Base-by-base conservation (phyloP, 192 early-diverging fungal genomes). In the Tieghemiomyces parasiticus region DNA sequence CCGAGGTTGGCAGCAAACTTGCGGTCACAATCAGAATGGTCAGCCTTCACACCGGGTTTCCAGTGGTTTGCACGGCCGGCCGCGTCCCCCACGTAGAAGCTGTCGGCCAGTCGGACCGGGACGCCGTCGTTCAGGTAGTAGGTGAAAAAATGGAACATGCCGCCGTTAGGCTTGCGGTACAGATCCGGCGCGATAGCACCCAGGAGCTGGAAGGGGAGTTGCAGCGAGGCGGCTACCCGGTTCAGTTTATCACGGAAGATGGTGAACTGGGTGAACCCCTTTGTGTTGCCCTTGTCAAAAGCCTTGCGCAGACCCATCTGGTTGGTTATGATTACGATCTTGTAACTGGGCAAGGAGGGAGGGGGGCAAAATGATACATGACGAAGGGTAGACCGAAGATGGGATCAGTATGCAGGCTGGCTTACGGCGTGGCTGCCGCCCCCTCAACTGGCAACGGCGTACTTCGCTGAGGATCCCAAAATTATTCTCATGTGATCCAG, bases 21-120 rank as follows among this genome's bases (percentile, higher is more conserved):
- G 67, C 80, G 63, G 67, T 97, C 95, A 2, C 78, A 80, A 66
- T 89, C 88, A n/a, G 85, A 75, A 69, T 83, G 84, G 59, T 97
- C 95, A 59, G 79, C 81, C 25, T 71, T 67, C 0, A 61, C 67
- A 3, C 77, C 78, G 0, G 46, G 60, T 60, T 77, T 79, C 83
- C 86, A 87, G n/a, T 71, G 75, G 2, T 59, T 71, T 0, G 71
- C 67, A 35, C 95, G 65, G 1, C 95, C 92, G n/a, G 91, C 91
- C 2, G 92, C 95, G 70, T 97, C 95, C 26, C 95, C 95, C 3
- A 91, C 86, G 73, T 81, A 97, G 48, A 91, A 93, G 61, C 83
- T 85, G 2, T 64, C 52, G 8, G 45, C 46, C 35, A 51, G 60
- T 60, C 91, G 89, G 63, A 81, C 48, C 10, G 50, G 61, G 19